phyloP scores from a whole-genome alignment of 192 early-diverging fungal species.

The Coemansia sp. region DNA sequence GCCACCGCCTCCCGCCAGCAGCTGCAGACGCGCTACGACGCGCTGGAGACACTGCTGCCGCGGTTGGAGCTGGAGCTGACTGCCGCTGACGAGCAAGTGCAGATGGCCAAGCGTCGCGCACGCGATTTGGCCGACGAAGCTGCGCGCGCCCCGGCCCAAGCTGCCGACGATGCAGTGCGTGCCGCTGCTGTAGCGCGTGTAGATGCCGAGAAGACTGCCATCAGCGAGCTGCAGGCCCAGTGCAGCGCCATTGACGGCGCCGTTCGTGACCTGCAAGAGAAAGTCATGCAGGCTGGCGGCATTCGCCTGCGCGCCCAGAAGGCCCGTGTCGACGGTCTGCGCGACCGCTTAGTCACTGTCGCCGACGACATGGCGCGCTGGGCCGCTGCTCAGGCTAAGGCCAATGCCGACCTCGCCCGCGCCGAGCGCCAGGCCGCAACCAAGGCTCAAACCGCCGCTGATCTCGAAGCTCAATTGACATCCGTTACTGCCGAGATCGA shows the following conservation, averaged over 20 bases:
- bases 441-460: constrained; percentile 67
- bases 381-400: constrained; percentile 72
- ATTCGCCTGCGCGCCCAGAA: constrained; percentile 86
- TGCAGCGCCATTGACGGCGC: constrained; percentile 71
- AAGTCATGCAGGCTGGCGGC: constrained; percentile 92
- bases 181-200: constrained; percentile 56
- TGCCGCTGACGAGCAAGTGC: constrained; percentile 66
- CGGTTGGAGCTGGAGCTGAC: constrained; percentile 78
- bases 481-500: constrained; percentile 66
- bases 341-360: constrained; percentile 72
- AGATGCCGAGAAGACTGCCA: constrained; percentile 49
- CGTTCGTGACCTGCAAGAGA: constrained; percentile 82
- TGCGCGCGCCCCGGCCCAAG: constrained; percentile 9
- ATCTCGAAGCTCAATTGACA: constrained; percentile 67
- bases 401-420: constrained; percentile 77
- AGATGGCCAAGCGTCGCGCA: constrained; percentile 71
- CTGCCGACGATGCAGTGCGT: constrained; percentile 4
- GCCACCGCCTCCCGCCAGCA: constrained; percentile 41
- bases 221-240: constrained; percentile 61
- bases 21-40: constrained; percentile 60
- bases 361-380: constrained; percentile 75
- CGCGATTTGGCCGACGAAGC: constrained; percentile 47
- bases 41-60: constrained; percentile 65
- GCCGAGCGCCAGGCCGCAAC: constrained; percentile 67
- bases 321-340: constrained; percentile 78